Percentiles rank a stretch among this genome's conserved stretches.
phyloP scores from a whole-genome alignment of 108 stramenopile species.

The Schizochytrium sp. region DNA sequence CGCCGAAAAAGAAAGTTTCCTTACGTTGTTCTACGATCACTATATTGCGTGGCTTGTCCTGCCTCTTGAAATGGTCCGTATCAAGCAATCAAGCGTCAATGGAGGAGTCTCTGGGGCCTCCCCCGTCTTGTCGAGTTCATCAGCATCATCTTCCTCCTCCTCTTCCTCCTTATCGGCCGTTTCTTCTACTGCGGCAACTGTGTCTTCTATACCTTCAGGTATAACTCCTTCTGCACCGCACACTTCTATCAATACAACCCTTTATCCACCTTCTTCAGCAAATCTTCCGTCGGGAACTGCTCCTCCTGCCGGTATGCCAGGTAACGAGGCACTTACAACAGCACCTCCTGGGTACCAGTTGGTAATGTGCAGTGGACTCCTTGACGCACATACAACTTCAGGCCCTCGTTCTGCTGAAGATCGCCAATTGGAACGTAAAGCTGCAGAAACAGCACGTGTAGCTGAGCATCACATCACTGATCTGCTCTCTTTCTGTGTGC shows the following conservation, averaged over 20 bases:
- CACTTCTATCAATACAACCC: too few relatives aligned
- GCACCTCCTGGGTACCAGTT: conserved; percentile 11
- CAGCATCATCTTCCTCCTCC: background rate
- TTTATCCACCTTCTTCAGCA: too few relatives aligned
- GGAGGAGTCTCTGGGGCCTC: background rate
- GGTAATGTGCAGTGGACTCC: conserved; percentile 19
- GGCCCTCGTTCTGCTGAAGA: conserved; percentile 28
- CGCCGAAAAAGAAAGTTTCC: conserved; percentile 68
- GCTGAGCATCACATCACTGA: conserved; percentile 65
- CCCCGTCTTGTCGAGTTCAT: background rate
- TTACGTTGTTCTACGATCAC: conserved; percentile 71
- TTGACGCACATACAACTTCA: conserved; percentile 8
- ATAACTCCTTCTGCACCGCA: too few relatives aligned
- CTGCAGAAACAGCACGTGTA: conserved; percentile 45
- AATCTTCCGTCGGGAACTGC: too few relatives aligned
- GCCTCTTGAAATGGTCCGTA: conserved; percentile 59
- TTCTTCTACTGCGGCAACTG: too few relatives aligned
- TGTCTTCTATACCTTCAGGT: too few relatives aligned
- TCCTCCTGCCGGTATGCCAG: too few relatives aligned
- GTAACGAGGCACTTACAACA: background rate
- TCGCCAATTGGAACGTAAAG: conserved; percentile 18
- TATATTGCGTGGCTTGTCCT: conserved; percentile 73
- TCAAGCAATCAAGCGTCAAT: background rate
- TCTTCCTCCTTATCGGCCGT: too few relatives aligned
- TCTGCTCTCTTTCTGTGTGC: conserved; percentile 71